A percentile compares a stretch with the other conserved stretches of the same genome.
phyloP scores from a whole-genome alignment of 441 rosid species.

The Brassica hybrid region DNA sequence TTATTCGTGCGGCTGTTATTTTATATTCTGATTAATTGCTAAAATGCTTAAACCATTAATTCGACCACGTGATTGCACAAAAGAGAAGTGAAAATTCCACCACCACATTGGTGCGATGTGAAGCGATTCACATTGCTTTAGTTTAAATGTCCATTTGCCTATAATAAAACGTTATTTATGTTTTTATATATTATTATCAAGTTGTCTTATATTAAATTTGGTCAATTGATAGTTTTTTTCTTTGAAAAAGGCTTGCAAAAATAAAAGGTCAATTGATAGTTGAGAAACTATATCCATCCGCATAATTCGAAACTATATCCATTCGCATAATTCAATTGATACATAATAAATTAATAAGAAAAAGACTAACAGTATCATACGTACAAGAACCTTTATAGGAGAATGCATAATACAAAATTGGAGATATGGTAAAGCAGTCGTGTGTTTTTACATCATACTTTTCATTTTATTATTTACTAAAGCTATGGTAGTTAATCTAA shows the following conservation, averaged over 20 bases:
- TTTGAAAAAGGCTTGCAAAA: no score
- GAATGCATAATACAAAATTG: neutral
- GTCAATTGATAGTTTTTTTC: no score
- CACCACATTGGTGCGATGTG: slow-evolving; percentile 33
- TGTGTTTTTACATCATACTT: neutral
- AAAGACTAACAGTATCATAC: neutral
- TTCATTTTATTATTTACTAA: neutral
- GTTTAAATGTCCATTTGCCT: neutral
- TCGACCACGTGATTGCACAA: slow-evolving; percentile 22
- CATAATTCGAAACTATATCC: neutral
- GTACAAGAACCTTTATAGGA: neutral
- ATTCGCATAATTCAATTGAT: neutral
- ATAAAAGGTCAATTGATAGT: neutral
- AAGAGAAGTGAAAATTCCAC: slow-evolving; percentile 31
- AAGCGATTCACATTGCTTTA: slow-evolving; percentile 26
- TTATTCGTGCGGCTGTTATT: neutral
- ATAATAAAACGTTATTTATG: neutral
- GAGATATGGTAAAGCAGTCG: neutral
- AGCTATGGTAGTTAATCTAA: neutral
- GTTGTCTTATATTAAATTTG: no score
- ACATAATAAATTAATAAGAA: no score
- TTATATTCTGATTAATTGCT: neutral
- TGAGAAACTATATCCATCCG: no score
- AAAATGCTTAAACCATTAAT: slow-evolving; percentile 14
- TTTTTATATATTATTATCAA: neutral